Conservation (phyloP, 306 rosid species). For the Vigna hirtella region DNA sequence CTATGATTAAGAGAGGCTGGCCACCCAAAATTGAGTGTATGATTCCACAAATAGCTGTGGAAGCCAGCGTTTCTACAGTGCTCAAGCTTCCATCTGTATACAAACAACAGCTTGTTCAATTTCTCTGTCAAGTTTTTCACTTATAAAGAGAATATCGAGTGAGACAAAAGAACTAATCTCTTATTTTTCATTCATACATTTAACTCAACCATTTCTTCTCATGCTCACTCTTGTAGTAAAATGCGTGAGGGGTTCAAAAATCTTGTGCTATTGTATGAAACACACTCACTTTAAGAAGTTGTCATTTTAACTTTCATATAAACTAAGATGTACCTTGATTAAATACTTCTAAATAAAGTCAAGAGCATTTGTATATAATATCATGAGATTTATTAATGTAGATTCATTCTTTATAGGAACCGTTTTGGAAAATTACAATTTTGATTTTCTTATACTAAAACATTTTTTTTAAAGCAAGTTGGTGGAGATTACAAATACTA, state of each 20-base stretch:
- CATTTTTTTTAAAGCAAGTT: background rate
- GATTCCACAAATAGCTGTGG: conserved; percentile 91
- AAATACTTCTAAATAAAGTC: background rate
- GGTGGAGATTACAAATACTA: background rate
- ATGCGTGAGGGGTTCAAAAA: background rate
- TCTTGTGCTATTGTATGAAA: background rate
- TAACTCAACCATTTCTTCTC: background rate
- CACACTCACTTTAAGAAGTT: background rate
- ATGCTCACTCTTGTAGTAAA: background rate
- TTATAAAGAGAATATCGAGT: background rate
- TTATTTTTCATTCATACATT: background rate
- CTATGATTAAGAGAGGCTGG: conserved; percentile 79
- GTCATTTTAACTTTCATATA: background rate
- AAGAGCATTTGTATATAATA: background rate
- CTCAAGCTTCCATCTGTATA: conserved; percentile 82
- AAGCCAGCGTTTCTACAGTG: conserved; percentile 84
- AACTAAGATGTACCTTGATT: background rate
- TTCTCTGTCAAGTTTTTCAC: background rate
- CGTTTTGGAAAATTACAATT: background rate
- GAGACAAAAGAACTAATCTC: background rate
- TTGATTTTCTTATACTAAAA: background rate
- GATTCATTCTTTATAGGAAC: background rate
- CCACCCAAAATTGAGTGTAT: conserved; percentile 91
- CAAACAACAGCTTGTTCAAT: conserved; percentile 34
- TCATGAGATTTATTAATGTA: background rate